Evolutionary conservation across 352 stramenopile genomes (phyloP).

Genomic region (Phytophthora syringae): DNA sequence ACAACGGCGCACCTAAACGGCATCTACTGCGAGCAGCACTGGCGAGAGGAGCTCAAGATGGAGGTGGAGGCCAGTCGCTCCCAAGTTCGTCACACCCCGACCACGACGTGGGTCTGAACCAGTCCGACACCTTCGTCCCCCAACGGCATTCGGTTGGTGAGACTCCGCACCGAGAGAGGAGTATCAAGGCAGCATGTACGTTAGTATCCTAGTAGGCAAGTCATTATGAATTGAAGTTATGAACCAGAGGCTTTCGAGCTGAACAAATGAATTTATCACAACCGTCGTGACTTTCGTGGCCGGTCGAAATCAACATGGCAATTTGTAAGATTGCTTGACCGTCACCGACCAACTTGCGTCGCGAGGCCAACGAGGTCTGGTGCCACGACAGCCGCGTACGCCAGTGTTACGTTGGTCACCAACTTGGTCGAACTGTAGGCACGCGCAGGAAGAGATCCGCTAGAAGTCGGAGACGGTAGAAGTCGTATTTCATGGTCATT

Average conservation of each 20-base stretch:
- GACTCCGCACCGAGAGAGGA: neutral
- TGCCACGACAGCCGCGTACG: neutral
- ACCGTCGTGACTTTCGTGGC: too few species aligned
- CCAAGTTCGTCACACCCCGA: conserved; percentile 12
- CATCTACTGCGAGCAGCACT: conserved; percentile 47
- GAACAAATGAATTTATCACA: conserved; percentile 22
- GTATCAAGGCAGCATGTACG: conserved; percentile 19
- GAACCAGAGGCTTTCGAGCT: conserved; percentile 10
- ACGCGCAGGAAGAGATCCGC: conserved; percentile 2
- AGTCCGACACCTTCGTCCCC: conserved; percentile 9
- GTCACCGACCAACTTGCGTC: neutral
- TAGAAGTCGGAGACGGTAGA: conserved; percentile 1
- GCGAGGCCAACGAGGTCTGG: neutral
- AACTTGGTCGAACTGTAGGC: neutral
- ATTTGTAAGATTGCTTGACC: too few species aligned
- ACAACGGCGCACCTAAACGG: conserved; percentile 56
- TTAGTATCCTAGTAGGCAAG: conserved; percentile 4
- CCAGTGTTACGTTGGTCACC: conserved; percentile 2
- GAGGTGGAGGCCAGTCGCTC: conserved; percentile 31
- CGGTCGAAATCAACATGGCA: too few species aligned
- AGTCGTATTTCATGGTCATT: too few species aligned
- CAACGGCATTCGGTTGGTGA: conserved; percentile 6
- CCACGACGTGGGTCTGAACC: conserved; percentile 24
- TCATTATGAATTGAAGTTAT: conserved; percentile 34
- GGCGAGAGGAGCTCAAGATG: conserved; percentile 35